A percentile compares a stretch with the other conserved stretches of the same genome.
These are phyloP conservation scores for Nitzschia sp. DNA, from an alignment of 108 stramenopile species.

Conservation along the genomic window DNA sequence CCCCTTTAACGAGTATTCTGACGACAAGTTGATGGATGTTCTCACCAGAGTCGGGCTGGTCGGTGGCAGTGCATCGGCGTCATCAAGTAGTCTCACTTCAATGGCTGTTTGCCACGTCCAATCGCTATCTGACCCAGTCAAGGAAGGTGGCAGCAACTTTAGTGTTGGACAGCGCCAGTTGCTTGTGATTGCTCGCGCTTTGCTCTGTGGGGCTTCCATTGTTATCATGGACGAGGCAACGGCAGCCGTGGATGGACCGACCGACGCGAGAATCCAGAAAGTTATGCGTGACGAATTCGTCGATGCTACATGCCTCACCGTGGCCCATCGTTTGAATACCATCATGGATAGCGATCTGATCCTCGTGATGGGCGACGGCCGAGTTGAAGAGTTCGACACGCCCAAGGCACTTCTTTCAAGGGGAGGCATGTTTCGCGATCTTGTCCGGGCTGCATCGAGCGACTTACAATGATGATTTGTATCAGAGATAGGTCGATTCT, in stretches of 20 bases:
- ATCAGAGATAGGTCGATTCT: too few species aligned
- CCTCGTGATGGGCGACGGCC: slow-evolving; percentile 93
- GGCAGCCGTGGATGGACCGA: slow-evolving; percentile 88
- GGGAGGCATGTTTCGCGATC: slow-evolving; percentile 73
- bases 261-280: slow-evolving; percentile 89
- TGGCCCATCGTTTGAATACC: slow-evolving; percentile 96
- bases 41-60: slow-evolving; percentile 68
- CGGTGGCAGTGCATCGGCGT: slow-evolving; percentile 19
- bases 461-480: too few species aligned
- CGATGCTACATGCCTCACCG: slow-evolving; percentile 78
- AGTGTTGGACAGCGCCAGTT: slow-evolving; percentile 96
- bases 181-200: slow-evolving; percentile 92
- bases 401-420: slow-evolving; percentile 62
- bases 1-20: slow-evolving; percentile 75
- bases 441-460: slow-evolving; percentile 44
- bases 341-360: slow-evolving; percentile 94
- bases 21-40: slow-evolving; percentile 65
- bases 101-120: slow-evolving; percentile 34
- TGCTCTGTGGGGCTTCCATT: slow-evolving; percentile 71
- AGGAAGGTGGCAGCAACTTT: slow-evolving; percentile 90
- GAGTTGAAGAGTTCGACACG: slow-evolving; percentile 77
- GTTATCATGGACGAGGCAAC: slow-evolving; percentile 96
- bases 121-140: slow-evolving; percentile 71
- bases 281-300: slow-evolving; percentile 74
- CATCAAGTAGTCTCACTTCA: slow-evolving; percentile 37